Evolutionary conservation across 2,329 filamentous ascomycete species (phyloP).

Genomic region (Amauroascus niger): DNA sequence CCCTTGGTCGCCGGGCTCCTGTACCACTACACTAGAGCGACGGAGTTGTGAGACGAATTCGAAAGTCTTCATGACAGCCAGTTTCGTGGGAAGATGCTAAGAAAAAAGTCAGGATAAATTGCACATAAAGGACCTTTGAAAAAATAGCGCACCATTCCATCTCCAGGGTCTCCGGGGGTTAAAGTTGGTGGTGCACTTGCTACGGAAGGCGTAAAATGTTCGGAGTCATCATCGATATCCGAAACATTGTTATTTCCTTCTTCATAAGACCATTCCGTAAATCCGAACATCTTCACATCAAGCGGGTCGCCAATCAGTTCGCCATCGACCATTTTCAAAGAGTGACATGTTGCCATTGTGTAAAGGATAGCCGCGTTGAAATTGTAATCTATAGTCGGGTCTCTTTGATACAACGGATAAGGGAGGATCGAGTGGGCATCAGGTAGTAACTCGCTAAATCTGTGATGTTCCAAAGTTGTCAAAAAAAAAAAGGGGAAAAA

Average conservation of each 20-base stretch:
- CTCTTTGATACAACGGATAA: slow-evolving; percentile 45
- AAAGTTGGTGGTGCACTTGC: slow-evolving; percentile 61
- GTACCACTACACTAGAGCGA: slow-evolving; percentile 83
- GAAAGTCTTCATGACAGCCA: slow-evolving; percentile 83
- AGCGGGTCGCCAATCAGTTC: slow-evolving; percentile 88
- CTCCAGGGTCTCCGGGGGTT: slow-evolving; percentile 17
- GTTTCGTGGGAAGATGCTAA: slow-evolving; percentile 52
- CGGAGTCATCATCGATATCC: slow-evolving; percentile 62
- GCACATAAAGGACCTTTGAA: background rate
- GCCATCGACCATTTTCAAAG: slow-evolving; percentile 72
- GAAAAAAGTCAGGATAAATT: slow-evolving; percentile 26
- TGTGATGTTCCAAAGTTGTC: slow-evolving; percentile 17
- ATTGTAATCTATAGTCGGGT: slow-evolving; percentile 51
- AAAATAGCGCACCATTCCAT: slow-evolving; percentile 3
- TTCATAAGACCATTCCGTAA: slow-evolving; percentile 84
- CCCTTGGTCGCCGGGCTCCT: slow-evolving; percentile 74
- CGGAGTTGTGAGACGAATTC: slow-evolving; percentile 92
- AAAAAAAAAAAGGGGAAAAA: background rate
- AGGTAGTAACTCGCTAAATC: slow-evolving; percentile 67
- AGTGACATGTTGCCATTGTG: slow-evolving; percentile 96
- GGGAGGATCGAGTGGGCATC: slow-evolving; percentile 53
- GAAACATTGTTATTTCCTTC: slow-evolving; percentile 65
- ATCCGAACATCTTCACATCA: slow-evolving; percentile 98
- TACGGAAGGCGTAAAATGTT: slow-evolving; percentile 66
- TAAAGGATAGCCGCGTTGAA: slow-evolving; percentile 65